These are phyloP conservation scores for Starmerella bombicola DNA, from an alignment of 805 yeast genomes.

Conservation along the genomic window DNA sequence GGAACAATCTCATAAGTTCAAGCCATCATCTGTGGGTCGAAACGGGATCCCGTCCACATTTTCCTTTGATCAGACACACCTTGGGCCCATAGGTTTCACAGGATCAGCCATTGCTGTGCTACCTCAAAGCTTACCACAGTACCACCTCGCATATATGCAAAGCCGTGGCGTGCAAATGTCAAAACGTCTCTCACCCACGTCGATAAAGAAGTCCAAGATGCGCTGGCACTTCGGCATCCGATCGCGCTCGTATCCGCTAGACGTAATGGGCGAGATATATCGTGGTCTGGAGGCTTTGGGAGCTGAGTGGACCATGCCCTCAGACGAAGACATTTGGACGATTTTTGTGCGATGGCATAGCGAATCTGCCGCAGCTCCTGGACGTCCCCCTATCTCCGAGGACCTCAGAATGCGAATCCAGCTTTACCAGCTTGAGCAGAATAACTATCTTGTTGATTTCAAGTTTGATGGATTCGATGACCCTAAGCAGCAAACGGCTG, in stretches of 20 bases:
- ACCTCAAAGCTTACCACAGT: conserved; percentile 88
- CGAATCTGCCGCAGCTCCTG: conserved; percentile 13
- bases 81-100: conserved; percentile 26
- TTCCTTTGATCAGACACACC: conserved; percentile 31
- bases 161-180: conserved; percentile 41
- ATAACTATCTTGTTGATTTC: conserved; percentile 90
- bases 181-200: conserved; percentile 32
- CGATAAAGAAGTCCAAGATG: conserved; percentile 76
- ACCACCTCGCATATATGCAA: conserved; percentile 86
- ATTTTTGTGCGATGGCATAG: conserved; percentile 91
- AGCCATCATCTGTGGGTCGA: conserved; percentile 19
- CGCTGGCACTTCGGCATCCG: conserved; percentile 98
- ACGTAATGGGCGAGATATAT: conserved; percentile 97
- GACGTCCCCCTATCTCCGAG: conserved; percentile 33
- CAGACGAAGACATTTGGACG: conserved; percentile 93
- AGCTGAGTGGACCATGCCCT: conserved; percentile 94
- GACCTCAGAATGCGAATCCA: conserved; percentile 95
- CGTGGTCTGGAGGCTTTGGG: conserved; percentile 85
- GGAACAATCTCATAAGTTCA: conserved; percentile 4
- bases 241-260: conserved; percentile 89
- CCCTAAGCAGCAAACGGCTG: conserved; percentile 2
- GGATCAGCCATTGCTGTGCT: conserved; percentile 75
- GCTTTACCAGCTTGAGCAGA: conserved; percentile 87
- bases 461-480: conserved; percentile 95
- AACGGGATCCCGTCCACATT: conserved; percentile 30